These are phyloP conservation scores for Lactifluus pinguis DNA, from an alignment of 768 basidiomycete genomes.

Conservation along the genomic window DNA sequence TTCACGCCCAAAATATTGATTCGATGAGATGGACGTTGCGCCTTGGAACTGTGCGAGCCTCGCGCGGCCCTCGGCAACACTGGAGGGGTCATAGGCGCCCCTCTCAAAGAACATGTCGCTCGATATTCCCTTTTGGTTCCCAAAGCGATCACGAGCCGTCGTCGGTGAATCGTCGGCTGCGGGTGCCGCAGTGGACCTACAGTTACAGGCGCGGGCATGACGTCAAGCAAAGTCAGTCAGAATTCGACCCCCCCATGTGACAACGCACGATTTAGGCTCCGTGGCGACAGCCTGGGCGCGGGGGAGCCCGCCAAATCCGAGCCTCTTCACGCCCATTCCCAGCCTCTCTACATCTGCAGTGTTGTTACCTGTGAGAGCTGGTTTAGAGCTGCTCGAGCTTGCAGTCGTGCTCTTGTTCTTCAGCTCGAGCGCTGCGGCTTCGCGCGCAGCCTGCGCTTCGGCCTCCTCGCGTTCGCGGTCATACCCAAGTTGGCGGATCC, in stretches of 20 bases:
- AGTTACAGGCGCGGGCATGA: neutral
- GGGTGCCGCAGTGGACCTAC: constrained; percentile 17
- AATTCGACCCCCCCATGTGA: neutral
- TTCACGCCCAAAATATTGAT: constrained; percentile 90
- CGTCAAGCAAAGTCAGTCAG: neutral
- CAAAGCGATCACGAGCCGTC: constrained; percentile 85
- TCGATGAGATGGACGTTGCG: constrained; percentile 88
- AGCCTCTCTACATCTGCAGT: constrained; percentile 46
- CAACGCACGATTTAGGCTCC: constrained; percentile 26
- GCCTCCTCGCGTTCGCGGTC: constrained; percentile 78
- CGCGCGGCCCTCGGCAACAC: constrained; percentile 65
- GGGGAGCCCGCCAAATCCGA: constrained; percentile 83
- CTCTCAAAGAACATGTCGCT: constrained; percentile 97
- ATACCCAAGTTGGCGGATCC: constrained; percentile 86
- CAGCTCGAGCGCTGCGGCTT: constrained; percentile 42
- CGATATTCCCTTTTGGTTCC: constrained; percentile 89
- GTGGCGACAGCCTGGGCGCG: constrained; percentile 44
- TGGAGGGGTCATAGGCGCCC: constrained; percentile 70
- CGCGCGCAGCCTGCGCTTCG: constrained; percentile 62
- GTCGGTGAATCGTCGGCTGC: constrained; percentile 55
- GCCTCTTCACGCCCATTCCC: constrained; percentile 64
- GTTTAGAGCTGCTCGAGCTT: constrained; percentile 24
- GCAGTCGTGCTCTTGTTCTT: constrained; percentile 27
- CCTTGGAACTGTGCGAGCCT: constrained; percentile 83
- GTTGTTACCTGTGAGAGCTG: constrained; percentile 31